Evolutionary conservation across 495 filamentous ascomycete species (phyloP).

Genomic region (Talaromyces borbonicus): DNA sequence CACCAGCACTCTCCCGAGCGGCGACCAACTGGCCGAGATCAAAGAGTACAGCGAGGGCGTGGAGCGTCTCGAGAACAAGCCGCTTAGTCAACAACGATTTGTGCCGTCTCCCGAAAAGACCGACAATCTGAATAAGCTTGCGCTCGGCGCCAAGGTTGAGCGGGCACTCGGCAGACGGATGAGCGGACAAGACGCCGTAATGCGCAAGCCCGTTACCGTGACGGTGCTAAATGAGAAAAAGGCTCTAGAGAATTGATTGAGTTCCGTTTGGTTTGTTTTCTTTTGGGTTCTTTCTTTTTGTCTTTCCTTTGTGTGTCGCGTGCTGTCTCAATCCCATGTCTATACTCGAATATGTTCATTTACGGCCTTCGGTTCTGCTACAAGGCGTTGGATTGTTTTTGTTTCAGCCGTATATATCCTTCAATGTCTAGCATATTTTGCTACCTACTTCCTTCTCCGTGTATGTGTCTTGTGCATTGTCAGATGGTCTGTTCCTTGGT

Average conservation of each 20-base stretch:
- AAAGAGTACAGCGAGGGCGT: constrained; percentile 72
- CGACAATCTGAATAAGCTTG: constrained; percentile 79
- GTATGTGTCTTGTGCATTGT: too few relatives aligned
- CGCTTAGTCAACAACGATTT: constrained; percentile 75
- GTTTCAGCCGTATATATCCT: too few relatives aligned
- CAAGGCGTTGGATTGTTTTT: too few relatives aligned
- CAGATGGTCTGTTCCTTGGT: too few relatives aligned
- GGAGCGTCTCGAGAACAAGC: constrained; percentile 86
- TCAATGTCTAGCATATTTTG: too few relatives aligned
- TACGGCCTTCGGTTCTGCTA: too few relatives aligned
- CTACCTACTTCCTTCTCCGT: too few relatives aligned
- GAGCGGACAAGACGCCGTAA: constrained; percentile 84
- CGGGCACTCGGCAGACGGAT: constrained; percentile 83
- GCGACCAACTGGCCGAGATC: constrained; percentile 58
- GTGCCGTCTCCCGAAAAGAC: constrained; percentile 71
- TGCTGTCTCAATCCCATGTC: constrained; percentile 1
- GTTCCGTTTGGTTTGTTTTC: constrained; percentile 13
- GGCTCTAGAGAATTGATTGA: constrained; percentile 18
- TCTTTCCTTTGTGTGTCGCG: constrained; percentile 10
- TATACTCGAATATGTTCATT: background rate
- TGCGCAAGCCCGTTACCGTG: constrained; percentile 48
- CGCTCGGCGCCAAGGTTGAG: constrained; percentile 88
- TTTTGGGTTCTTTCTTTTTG: constrained; percentile 9
- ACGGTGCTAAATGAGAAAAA: constrained; percentile 34
- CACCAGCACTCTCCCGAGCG: constrained; percentile 48